Evolutionary conservation across 1,284 basidiomycete genomes (phyloP), one percentile per base, ranked within the genome.

Genomic region (Ganoderma boninense): DNA sequence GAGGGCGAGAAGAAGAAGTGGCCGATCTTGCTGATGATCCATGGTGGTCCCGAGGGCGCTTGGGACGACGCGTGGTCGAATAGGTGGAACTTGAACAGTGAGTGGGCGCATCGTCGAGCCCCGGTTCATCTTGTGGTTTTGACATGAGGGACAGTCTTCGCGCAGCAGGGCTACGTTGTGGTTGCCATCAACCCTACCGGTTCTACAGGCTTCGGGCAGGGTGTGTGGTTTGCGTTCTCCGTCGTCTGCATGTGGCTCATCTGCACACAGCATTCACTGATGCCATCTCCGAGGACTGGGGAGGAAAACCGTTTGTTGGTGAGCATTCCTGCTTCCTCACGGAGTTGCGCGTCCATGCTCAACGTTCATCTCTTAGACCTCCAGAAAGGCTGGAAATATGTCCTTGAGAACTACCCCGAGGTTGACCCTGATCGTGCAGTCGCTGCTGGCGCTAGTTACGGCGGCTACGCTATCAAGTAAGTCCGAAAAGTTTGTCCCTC

Each of bases 161-260:
- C 92, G 10, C 90, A 90, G 76, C 94, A 95, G 77, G 95, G 96
- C 0, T 97, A 97, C 80, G 91, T 97, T 75, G 88, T 90, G 18
- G 86, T 97, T 40, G 87, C 92, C 26, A 92, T 97, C 75, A 98
- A 98, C 79, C 95, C 95, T 2, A 96, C 95, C 1, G 96, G 95
- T 7, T 94, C 92, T 57, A 96, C 95, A 1, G 91, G 93, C 0
- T 97, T 96, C 75, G 95, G 95, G 2, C 95, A 96, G 87, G 86
- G 92, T 91, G 74, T 54, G 78, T 20, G 20, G 35, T 16, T 23
- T 32, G 43, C 40, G 11, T 18, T 26, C 2, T 43, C 56, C 42
- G 62, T 57, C 11, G 54, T 26, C 46, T n/a, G 67, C 40, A 54
- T 59, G 59, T 42, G 6, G 4, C 46, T 35, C 23, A 42, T 35